Conservation (phyloP, 345 rosid genomes). For the Linum usitatissimum region DNA sequence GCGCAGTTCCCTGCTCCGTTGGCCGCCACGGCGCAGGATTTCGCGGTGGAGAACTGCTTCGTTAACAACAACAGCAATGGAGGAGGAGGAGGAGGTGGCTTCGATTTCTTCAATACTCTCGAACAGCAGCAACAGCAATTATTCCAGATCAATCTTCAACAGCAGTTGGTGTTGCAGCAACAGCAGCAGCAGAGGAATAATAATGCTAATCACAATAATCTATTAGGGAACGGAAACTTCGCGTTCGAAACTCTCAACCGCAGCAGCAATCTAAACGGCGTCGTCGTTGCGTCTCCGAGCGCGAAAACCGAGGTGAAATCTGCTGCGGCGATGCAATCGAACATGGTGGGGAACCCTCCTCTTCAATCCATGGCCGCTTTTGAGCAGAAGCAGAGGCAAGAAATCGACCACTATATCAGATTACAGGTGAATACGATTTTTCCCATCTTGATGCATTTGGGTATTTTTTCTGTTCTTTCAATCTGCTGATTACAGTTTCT, state of each 20-base stretch:
- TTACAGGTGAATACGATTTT: constrained; percentile 37
- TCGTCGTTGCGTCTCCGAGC: too few relatives aligned
- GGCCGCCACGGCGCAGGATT: constrained; percentile 27
- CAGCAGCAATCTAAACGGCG: too few relatives aligned
- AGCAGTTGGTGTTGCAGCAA: not conserved
- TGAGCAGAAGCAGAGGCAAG: constrained; percentile 46
- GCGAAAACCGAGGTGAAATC: too few relatives aligned
- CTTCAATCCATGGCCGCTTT: constrained; percentile 18
- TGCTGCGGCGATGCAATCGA: not conserved
- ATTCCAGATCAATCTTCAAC: not conserved
- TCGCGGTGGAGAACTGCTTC: constrained; percentile 28
- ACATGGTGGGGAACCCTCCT: not conserved
- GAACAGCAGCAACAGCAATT: constrained; percentile 6
- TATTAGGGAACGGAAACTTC: not conserved
- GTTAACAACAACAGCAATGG: constrained; percentile 21
- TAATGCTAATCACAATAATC: not conserved
- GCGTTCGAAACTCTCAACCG: too few relatives aligned
- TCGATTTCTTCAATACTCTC: constrained; percentile 10
- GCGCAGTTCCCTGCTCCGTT: constrained; percentile 40
- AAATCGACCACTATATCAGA: constrained; percentile 45
- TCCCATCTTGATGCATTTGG: not conserved
- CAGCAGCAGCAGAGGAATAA: not conserved
- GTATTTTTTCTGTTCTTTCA: not conserved
- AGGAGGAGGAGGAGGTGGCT: not conserved
- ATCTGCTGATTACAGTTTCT: constrained; percentile 1